A percentile compares a stretch with the other conserved stretches of the same genome.
Conservation (phyloP, 108 stramenopile genomes). For the Cylindrotheca closterium region DNA sequence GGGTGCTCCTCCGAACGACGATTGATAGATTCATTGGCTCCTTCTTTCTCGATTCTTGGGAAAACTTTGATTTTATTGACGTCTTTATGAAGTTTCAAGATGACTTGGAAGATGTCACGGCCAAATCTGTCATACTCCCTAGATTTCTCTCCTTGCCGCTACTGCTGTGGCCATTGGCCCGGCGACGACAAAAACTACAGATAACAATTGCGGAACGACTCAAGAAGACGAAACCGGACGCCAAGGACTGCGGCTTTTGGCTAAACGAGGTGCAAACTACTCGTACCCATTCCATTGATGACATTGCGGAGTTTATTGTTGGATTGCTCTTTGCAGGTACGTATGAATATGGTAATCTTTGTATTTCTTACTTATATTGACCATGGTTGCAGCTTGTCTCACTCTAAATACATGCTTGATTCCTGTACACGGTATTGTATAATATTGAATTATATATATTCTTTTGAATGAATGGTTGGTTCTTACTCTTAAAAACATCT, state of each 20-base stretch:
- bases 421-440: no score
- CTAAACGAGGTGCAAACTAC: conserved; percentile 4
- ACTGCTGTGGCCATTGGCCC: conserved; percentile 38
- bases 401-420: no score
- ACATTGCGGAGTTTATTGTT: conserved; percentile 43
- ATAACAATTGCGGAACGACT: conserved; percentile 17
- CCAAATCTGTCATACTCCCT: conserved; percentile 50
- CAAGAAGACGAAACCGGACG: background rate
- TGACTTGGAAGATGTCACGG: conserved; percentile 54
- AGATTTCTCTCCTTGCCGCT: conserved; percentile 25
- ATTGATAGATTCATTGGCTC: conserved; percentile 30
- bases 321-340: conserved; percentile 52
- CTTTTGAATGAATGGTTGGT: background rate
- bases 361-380: no score
- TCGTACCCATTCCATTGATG: conserved; percentile 4
- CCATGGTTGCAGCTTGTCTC: no score
- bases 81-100: conserved; percentile 32
- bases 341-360: no score
- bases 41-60: conserved; percentile 21
- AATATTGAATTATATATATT: no score
- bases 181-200: conserved; percentile 32
- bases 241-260: conserved; percentile 33
- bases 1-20: conserved; percentile 35
- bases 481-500: background rate
- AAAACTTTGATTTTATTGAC: conserved; percentile 23